phyloP scores from a whole-genome alignment of 345 rosid genomes.

The Ailanthus altissimus region DNA sequence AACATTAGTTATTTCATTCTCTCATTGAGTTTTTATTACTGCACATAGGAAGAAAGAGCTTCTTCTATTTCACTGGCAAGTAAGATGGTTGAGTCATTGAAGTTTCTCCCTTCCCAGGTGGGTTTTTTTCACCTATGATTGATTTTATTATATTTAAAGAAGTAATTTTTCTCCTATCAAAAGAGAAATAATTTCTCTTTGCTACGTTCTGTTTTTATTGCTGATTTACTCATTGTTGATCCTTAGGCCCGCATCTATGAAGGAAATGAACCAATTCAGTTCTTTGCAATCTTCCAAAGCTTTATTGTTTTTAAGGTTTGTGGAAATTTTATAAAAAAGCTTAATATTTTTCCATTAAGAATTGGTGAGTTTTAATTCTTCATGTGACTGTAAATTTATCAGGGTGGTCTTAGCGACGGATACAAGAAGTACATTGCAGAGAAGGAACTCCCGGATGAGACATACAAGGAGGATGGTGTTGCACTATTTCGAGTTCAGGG shows the following conservation, averaged over 20 bases:
- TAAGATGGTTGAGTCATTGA: constrained; percentile 90
- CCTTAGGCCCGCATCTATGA: constrained; percentile 82
- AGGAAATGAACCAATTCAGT: constrained; percentile 91
- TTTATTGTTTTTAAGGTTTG: constrained; percentile 86
- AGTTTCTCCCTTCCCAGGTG: constrained; percentile 84
- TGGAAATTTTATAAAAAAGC: constrained; percentile 14
- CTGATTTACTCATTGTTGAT: constrained; percentile 29
- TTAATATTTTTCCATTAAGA: constrained; percentile 10
- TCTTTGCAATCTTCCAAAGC: constrained; percentile 88
- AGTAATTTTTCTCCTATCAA: not conserved
- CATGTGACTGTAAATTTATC: constrained; percentile 23
- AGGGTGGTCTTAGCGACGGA: constrained; percentile 94
- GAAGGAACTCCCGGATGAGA: constrained; percentile 76
- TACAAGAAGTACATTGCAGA: constrained; percentile 75
- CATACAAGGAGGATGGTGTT: constrained; percentile 71
- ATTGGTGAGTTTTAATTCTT: constrained; percentile 8
- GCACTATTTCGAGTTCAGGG: constrained; percentile 94
- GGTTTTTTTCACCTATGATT: constrained; percentile 19
- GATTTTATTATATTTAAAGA: constrained; percentile 4
- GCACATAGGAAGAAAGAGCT: constrained; percentile 75
- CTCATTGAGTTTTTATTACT: not conserved
- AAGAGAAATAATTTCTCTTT: constrained; percentile 8
- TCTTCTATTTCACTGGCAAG: constrained; percentile 74
- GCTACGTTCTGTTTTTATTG: constrained; percentile 14
- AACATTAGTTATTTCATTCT: constrained; percentile 10